Percentiles rank a stretch among this genome's conserved stretches.
Conservation (phyloP, 1,139 yeast genomes). For the Kodamaea arcana region DNA sequence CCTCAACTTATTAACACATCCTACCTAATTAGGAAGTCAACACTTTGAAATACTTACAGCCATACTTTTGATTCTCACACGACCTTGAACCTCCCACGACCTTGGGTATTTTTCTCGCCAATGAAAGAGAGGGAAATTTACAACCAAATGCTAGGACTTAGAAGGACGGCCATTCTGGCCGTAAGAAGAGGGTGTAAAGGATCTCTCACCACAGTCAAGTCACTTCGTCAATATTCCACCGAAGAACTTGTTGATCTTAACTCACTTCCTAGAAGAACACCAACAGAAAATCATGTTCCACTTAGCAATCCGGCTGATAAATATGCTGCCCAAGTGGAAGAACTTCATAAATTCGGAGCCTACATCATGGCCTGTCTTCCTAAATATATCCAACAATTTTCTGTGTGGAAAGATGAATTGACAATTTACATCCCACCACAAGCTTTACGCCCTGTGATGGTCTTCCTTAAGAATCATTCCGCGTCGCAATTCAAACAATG, state of each 20-base stretch:
- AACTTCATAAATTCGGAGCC: constrained; percentile 78
- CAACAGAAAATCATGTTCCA: constrained; percentile 45
- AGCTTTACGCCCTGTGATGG: constrained; percentile 66
- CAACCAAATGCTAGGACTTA: too few relatives aligned
- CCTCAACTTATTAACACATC: too few relatives aligned
- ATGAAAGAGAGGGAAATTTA: too few relatives aligned
- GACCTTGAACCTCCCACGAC: too few relatives aligned
- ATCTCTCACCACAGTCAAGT: too few relatives aligned
- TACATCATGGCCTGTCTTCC: constrained; percentile 79
- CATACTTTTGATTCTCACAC: too few relatives aligned
- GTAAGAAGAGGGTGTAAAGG: too few relatives aligned
- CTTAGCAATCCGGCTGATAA: constrained; percentile 76
- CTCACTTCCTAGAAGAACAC: constrained; percentile 38
- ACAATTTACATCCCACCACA: constrained; percentile 73
- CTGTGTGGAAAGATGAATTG: constrained; percentile 90
- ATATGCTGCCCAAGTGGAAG: constrained; percentile 64
- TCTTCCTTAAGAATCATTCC: constrained; percentile 73
- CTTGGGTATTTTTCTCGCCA: too few relatives aligned
- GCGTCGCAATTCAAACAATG: constrained; percentile 76
- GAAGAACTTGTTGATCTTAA: constrained; percentile 37
- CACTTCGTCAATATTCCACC: background rate
- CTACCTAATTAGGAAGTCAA: too few relatives aligned
- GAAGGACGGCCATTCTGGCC: too few relatives aligned
- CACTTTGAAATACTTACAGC: too few relatives aligned
- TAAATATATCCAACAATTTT: constrained; percentile 75